These are phyloP conservation scores for Hymenoscyphus albidus DNA, from an alignment of 2,329 filamentous ascomycete genomes.

Conservation along the genomic window DNA sequence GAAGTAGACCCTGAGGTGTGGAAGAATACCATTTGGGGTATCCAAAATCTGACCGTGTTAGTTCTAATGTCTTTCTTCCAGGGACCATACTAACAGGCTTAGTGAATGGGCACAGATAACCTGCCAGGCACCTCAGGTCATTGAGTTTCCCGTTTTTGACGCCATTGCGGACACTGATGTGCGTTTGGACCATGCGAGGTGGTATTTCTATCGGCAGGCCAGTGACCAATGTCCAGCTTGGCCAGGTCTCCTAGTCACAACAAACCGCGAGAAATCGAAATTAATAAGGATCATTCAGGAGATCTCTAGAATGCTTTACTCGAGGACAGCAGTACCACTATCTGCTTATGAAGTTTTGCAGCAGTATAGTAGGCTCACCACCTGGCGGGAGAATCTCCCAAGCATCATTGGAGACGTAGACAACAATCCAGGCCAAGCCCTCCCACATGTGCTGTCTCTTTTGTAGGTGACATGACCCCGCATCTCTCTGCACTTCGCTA, in stretches of 20 bases:
- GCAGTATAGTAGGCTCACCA: conserved; percentile 29
- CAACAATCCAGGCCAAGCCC: conserved; percentile 18
- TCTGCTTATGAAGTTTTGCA: conserved; percentile 25
- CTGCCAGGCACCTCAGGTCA: conserved; percentile 26
- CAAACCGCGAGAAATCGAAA: conserved; percentile 33
- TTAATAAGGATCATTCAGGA: conserved; percentile 31
- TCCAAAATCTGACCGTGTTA: conserved; percentile 36
- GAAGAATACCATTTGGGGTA: conserved; percentile 33
- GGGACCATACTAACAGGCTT: conserved; percentile 21
- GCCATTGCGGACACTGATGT: conserved; percentile 18
- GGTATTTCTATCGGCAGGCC: conserved; percentile 29
- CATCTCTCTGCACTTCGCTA: conserved; percentile 12
- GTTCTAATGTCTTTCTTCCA: conserved; percentile 13
- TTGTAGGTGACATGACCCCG: conserved; percentile 29
- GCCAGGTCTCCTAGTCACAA: conserved; percentile 30
- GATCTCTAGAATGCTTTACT: conserved; percentile 28
- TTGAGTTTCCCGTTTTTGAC: conserved; percentile 15
- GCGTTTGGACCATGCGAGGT: conserved; percentile 22
- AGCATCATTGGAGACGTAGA: conserved; percentile 24
- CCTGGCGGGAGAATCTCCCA: conserved; percentile 32
- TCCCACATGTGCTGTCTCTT: conserved; percentile 35
- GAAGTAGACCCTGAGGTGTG: conserved; percentile 27
- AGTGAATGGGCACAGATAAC: conserved; percentile 37
- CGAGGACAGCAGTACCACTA: conserved; percentile 16
- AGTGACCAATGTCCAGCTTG: conserved; percentile 21